Conservation (phyloP, 2,329 filamentous ascomycete genomes). For the Colletotrichum magnum region DNA sequence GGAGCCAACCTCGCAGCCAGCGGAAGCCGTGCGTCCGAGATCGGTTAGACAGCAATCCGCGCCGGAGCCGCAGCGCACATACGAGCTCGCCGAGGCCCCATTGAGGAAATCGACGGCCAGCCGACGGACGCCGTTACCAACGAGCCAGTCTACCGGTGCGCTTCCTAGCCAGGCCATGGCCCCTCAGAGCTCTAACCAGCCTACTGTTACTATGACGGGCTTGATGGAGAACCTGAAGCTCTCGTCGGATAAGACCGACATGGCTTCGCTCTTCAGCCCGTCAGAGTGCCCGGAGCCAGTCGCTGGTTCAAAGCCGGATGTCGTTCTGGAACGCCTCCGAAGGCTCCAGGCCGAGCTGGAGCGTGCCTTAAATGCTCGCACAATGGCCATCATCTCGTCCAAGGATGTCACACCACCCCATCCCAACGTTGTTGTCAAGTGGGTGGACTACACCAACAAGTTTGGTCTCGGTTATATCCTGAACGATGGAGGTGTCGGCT, state of each 20-base stretch:
- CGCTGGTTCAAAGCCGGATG: constrained; percentile 69
- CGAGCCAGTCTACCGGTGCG: constrained; percentile 37
- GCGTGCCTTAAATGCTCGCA: constrained; percentile 73
- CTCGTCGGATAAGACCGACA: constrained; percentile 46
- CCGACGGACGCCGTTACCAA: constrained; percentile 38
- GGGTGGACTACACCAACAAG: constrained; percentile 92
- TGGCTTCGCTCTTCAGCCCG: constrained; percentile 69
- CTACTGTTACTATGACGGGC: constrained; percentile 36
- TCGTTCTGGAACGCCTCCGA: constrained; percentile 68
- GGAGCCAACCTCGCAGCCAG: constrained; percentile 25
- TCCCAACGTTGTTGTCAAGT: constrained; percentile 79
- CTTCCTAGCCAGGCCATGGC: constrained; percentile 31
- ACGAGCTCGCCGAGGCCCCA: constrained; percentile 32
- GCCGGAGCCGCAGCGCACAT: constrained; percentile 28
- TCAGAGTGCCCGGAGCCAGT: constrained; percentile 66
- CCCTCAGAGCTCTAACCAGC: constrained; percentile 27
- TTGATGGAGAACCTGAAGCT: constrained; percentile 45
- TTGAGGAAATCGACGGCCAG: constrained; percentile 29
- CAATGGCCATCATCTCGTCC: constrained; percentile 72
- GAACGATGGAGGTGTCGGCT: constrained; percentile 85
- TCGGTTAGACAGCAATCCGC: constrained; percentile 38
- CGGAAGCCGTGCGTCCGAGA: constrained; percentile 30
- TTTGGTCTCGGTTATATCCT: constrained; percentile 88
- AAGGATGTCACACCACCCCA: constrained; percentile 68
- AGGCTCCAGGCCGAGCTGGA: constrained; percentile 73